Evolutionary conservation across 495 filamentous ascomycete genomes (phyloP), one percentile per base, ranked within the genome.

Genomic region (Diplogelasinospora grovesii): DNA sequence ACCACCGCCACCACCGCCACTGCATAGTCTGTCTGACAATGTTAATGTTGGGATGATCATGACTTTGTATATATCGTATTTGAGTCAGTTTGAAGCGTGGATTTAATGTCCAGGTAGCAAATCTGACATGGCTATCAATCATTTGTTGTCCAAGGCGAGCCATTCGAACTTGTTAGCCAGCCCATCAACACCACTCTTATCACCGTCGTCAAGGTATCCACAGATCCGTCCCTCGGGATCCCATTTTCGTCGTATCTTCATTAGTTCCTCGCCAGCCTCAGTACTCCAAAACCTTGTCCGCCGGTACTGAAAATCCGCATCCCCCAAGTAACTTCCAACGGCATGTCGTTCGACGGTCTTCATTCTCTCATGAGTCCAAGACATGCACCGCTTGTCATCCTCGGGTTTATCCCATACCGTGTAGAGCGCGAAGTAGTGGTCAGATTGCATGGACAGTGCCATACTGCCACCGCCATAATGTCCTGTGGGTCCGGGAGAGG

Each of bases 351-450:
- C 61, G 3, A 74, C 47, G 10, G 41, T 43, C 8, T 36, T 46
- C 63, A 75, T 70, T 11, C 63, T 43, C 22, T 62, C 41, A 1
- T 33, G 38, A 1, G 72, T 61, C 71, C 72, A 76, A 1, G 22
- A 37, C 15, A 50, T 47, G 45, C 65, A 71, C 4, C 48, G 41
- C 1, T 23, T 40, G 42, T 74, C 72, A 20, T 74, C 69, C 4
- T 52, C 25, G 5, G 54, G 56, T 11, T 68, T 50, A 23, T 73
- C 67, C 71, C 71, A 77, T 0, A 77, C 56, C 0, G 64, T 57
- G 39, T 77, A 77, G 4, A 74, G 23, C 0, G 72, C 65, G 40
- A 78, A 66, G 36, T 76, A 78, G 48, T 78, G 72, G 35, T 75
- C 73, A 5, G 59, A 61, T 22, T 73, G 71, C 60, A 76, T 59